These are phyloP conservation scores for Leccinum subspadiceum DNA, from an alignment of 1,284 basidiomycete species.

Conservation along the genomic window DNA sequence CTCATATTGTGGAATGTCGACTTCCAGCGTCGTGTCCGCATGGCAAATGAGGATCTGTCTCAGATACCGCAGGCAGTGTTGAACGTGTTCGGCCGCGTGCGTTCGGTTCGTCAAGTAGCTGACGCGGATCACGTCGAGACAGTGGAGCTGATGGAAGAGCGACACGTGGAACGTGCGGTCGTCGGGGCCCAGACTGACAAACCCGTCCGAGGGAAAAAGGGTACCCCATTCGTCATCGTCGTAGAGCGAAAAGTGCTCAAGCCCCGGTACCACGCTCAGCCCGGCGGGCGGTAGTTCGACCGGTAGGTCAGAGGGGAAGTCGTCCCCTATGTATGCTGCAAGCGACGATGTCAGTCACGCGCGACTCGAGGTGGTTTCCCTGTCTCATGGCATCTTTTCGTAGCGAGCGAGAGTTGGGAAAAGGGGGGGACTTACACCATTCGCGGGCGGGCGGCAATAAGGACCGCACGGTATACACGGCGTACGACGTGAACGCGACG, in stretches of 20 bases:
- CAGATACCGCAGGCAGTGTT: constrained; percentile 42
- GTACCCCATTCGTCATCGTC: constrained; percentile 39
- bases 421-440: constrained; percentile 22
- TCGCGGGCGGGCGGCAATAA: constrained; percentile 17
- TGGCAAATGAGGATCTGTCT: constrained; percentile 39
- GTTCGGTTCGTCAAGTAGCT: constrained; percentile 31
- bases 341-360: neutral
- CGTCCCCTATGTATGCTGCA: constrained; percentile 28
- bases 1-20: constrained; percentile 27
- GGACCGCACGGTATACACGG: constrained; percentile 14
- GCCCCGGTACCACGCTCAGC: constrained; percentile 20
- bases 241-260: constrained; percentile 28
- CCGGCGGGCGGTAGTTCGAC: constrained; percentile 29
- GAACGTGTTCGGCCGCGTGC: constrained; percentile 33
- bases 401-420: too few species aligned
- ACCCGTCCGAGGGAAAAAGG: constrained; percentile 38
- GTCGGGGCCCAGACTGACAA: constrained; percentile 34
- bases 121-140: constrained; percentile 34
- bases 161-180: constrained; percentile 34
- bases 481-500: constrained; percentile 19
- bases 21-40: constrained; percentile 41
- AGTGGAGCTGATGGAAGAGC: constrained; percentile 40
- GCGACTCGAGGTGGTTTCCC: neutral
- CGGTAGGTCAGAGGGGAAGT: constrained; percentile 32
- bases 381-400: neutral